Percentiles rank a stretch among this genome's conserved stretches.
Evolutionary conservation across 23 red algal genomes (phyloP).

Genomic region (Gracilaria vermiculophylla): DNA sequence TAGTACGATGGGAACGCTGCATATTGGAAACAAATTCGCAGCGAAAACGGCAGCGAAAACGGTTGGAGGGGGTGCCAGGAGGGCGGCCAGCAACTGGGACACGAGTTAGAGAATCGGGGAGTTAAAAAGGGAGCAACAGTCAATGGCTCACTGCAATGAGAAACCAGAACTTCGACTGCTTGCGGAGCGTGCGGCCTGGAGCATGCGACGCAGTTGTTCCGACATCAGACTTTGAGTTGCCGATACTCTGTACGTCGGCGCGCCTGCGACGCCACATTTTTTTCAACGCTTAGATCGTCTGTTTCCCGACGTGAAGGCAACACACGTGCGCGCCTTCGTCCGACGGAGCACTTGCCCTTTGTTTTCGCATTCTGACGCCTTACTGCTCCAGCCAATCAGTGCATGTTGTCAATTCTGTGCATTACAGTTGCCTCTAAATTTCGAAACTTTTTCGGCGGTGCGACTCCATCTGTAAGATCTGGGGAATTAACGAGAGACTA

Average conservation of each 20-base stretch:
- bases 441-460: neutral
- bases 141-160: neutral
- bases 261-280: conserved; percentile 33
- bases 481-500: neutral
- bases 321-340: conserved; percentile 27
- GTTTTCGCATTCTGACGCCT: conserved; percentile 23
- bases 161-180: neutral
- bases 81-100: neutral
- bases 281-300: conserved; percentile 26
- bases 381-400: neutral
- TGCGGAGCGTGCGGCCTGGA: neutral
- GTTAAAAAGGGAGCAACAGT: neutral
- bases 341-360: conserved; percentile 20
- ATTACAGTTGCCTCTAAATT: neutral
- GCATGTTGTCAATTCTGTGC: neutral
- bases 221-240: conserved; percentile 18
- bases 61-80: neutral
- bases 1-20: neutral
- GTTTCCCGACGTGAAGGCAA: conserved; percentile 38
- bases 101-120: neutral
- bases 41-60: neutral
- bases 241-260: conserved; percentile 34
- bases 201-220: neutral
- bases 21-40: neutral
- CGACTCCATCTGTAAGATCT: neutral